Base-by-base conservation (phyloP, 2,329 filamentous ascomycete genomes). In the Chaetothyriales sp. region DNA sequence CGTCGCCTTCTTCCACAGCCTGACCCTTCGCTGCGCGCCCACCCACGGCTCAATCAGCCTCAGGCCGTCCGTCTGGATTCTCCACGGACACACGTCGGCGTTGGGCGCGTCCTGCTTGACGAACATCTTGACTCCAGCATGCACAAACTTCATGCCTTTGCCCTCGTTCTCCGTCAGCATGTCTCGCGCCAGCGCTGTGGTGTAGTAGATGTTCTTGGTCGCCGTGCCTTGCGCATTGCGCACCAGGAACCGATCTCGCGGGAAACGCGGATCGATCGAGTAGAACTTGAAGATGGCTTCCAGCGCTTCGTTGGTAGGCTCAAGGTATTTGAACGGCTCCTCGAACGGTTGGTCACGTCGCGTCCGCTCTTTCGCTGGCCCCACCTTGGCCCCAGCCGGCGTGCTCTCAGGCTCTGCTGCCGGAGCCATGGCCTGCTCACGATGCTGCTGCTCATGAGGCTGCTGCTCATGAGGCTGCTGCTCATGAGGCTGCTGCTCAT, bases 111-210 rank as follows among this genome's bases (percentile, higher is more conserved):
- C 89, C 68, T 97, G 90, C 73, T 94, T 95, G 75, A 97, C 92
- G 67, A 94, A 98, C 88, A 97, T 97, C 72, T 94, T 94, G 33
- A 98, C 89, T 58, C 92, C 92, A 48, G 85, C 90, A 69, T 98
- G 92, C 48, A 98, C 86, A 65, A 98, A 95, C 67, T 92, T 94
- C 69, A 97, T 83, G 46, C 89, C 89, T 25, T 85, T 83, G 44
- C 88, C 86, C 68, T 95, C 89, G 66, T 98, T 98, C 64, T 84
- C 78, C 3, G 77, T 79, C 2, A 98, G 77, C 50, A 98, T 92
- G 58, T 90, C 85, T 29, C 89, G 85, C 19, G 88, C 84, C 10
- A 97, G 77, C 4, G 80, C 78, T 37, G 85, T 89, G 9, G 89
- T 94, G 74, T 97, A 98, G 76, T 98, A 98, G 61, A 98, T 90